Conservation (phyloP, 257 asterid genomes). For the Nicotiana paniculata region DNA sequence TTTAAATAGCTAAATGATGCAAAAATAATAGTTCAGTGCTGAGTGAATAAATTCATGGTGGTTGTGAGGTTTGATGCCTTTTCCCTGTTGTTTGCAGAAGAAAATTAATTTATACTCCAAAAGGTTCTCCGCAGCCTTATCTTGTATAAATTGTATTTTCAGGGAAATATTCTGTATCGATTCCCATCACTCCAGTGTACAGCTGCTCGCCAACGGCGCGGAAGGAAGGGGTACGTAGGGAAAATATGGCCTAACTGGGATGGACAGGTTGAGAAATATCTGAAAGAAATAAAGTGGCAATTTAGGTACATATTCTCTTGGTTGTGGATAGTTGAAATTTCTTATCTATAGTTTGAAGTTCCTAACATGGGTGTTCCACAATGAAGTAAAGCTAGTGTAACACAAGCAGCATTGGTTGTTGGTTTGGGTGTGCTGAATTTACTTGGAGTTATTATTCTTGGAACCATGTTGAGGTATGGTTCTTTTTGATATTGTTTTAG, state of each 20-base stretch:
- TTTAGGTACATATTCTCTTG: constrained; percentile 41
- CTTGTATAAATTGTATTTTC: constrained; percentile 14
- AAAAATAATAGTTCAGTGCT: too few relatives aligned
- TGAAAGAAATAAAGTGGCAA: constrained; percentile 65
- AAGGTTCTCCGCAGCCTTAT: neutral
- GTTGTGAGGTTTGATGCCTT: neutral
- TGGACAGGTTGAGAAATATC: constrained; percentile 55
- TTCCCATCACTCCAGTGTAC: constrained; percentile 96
- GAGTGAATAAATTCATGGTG: neutral
- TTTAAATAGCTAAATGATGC: neutral
- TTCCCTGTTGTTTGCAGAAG: neutral
- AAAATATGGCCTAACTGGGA: constrained; percentile 55
- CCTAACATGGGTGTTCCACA: neutral
- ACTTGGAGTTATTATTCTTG: constrained; percentile 74
- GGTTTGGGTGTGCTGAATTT: constrained; percentile 90
- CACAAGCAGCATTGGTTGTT: constrained; percentile 79
- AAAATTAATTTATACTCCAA: neutral
- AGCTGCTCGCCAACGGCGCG: constrained; percentile 54
- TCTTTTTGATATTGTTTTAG: constrained; percentile 12
- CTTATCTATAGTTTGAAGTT: neutral
- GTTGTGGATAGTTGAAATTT: neutral
- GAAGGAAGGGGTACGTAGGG: constrained; percentile 72
- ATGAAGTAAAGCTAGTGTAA: constrained; percentile 64
- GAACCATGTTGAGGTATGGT: constrained; percentile 78
- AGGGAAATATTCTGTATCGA: constrained; percentile 91